Conservation (phyloP, 371 early-diverging fungal species). For the Mucor sp. region DNA sequence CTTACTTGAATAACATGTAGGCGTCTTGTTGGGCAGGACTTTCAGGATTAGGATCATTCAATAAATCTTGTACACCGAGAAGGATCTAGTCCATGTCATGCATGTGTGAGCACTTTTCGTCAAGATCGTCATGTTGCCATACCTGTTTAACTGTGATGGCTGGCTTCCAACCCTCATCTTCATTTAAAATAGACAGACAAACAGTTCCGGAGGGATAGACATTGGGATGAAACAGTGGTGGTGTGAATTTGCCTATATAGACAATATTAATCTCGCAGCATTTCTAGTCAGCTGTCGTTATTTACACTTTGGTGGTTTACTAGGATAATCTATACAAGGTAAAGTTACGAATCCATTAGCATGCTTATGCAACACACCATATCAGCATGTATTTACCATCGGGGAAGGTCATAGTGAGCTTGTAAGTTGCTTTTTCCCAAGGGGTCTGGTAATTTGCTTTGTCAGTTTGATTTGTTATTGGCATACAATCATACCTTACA, state of each 20-base stretch:
- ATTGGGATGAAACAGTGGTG: slow-evolving; percentile 98
- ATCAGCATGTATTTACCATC: slow-evolving; percentile 57
- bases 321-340: slow-evolving; percentile 68
- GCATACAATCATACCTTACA: slow-evolving; percentile 33
- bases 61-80: slow-evolving; percentile 90
- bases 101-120: neutral
- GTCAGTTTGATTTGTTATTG: neutral
- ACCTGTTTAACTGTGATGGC: slow-evolving; percentile 98
- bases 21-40: slow-evolving; percentile 98
- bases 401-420: slow-evolving; percentile 88
- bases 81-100: slow-evolving; percentile 59
- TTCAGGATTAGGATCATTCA: slow-evolving; percentile 95
- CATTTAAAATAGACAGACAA: slow-evolving; percentile 98
- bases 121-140: slow-evolving; percentile 8
- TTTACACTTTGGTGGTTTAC: slow-evolving; percentile 85
- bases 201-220: slow-evolving; percentile 99
- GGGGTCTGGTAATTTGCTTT: slow-evolving; percentile 67
- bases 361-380: neutral
- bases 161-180: slow-evolving; percentile 98
- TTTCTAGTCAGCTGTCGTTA: neutral
- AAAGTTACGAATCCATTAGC: neutral
- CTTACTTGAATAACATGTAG: slow-evolving; percentile 81
- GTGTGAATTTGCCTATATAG: slow-evolving; percentile 74
- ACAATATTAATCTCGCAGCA: neutral
- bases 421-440: slow-evolving; percentile 98